Percentiles rank a stretch among this genome's conserved stretches.
Conservation (phyloP, 2,329 filamentous ascomycete genomes). For the Fusarium sp. region DNA sequence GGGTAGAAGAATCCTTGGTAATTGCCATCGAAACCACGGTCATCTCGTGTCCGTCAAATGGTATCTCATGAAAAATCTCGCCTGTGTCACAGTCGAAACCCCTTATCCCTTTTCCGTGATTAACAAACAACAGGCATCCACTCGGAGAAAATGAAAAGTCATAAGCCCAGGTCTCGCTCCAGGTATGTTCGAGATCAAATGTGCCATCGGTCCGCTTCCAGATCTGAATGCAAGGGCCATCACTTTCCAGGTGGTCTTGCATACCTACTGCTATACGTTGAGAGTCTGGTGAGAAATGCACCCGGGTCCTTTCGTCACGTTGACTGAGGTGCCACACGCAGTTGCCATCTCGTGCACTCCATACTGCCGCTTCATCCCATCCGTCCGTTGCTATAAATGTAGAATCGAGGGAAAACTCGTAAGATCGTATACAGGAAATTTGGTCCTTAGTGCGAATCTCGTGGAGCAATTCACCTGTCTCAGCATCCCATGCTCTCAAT, state of each 20-base stretch:
- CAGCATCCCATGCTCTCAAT: background rate
- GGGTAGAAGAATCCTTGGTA: background rate
- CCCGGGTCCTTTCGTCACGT: fast-evolving
- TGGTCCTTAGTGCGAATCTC: background rate
- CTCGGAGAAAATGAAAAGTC: background rate
- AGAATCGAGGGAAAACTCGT: background rate
- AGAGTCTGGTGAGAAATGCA: background rate
- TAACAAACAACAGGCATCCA: background rate
- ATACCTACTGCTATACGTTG: background rate
- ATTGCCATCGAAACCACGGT: background rate
- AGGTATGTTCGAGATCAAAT: background rate
- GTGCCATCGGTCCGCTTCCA: background rate
- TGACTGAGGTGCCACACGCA: background rate
- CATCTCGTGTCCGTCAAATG: background rate
- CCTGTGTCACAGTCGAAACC: background rate
- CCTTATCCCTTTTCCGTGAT: fast-evolving
- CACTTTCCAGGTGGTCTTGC: fast-evolving
- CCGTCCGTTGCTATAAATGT: background rate
- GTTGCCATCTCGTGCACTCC: background rate
- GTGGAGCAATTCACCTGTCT: fast-evolving
- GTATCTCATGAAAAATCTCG: background rate
- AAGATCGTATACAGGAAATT: fast-evolving
- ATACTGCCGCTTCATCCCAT: background rate
- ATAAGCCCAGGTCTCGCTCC: fast-evolving
- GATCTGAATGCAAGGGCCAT: background rate